phyloP scores from a whole-genome alignment of 306 rosid genomes.

The Hippophae tibetana region DNA sequence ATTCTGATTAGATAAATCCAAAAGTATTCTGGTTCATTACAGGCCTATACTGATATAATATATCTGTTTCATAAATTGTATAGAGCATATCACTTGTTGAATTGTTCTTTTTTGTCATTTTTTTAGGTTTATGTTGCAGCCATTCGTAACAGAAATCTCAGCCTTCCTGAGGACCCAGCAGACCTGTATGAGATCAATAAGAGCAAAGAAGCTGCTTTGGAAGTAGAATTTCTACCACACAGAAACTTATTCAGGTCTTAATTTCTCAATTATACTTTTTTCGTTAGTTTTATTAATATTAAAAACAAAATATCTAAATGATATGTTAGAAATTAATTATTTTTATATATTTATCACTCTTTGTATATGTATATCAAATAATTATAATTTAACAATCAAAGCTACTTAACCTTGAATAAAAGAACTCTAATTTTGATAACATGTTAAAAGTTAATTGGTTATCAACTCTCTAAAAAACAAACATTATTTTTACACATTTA shows the following conservation, averaged over 20 bases:
- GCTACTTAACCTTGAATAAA: accelerated
- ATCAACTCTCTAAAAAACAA: no score
- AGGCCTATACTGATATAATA: no score
- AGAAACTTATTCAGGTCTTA: slow-evolving; percentile 44
- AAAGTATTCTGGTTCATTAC: no score
- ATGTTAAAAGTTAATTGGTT: no score
- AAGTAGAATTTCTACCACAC: slow-evolving; percentile 66
- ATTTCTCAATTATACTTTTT: not conserved
- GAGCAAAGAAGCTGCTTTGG: slow-evolving; percentile 55
- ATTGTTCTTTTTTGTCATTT: not conserved
- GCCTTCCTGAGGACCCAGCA: slow-evolving; percentile 55
- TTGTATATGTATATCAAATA: no score
- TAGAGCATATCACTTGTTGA: not conserved
- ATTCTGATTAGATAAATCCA: no score
- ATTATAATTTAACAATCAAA: no score
- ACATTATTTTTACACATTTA: no score
- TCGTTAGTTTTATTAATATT: not conserved
- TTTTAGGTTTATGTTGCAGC: slow-evolving; percentile 81
- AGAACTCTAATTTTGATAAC: no score
- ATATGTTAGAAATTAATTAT: no score
- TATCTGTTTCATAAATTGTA: not conserved
- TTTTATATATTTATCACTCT: no score
- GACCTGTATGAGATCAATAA: slow-evolving; percentile 54
- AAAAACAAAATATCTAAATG: no score
- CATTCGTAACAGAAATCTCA: slow-evolving; percentile 57